A percentile compares a stretch with the other conserved stretches of the same genome.
These are phyloP conservation scores for Debaryomyces psychrophilus DNA, from an alignment of 1,139 yeast species.

Conservation along the genomic window DNA sequence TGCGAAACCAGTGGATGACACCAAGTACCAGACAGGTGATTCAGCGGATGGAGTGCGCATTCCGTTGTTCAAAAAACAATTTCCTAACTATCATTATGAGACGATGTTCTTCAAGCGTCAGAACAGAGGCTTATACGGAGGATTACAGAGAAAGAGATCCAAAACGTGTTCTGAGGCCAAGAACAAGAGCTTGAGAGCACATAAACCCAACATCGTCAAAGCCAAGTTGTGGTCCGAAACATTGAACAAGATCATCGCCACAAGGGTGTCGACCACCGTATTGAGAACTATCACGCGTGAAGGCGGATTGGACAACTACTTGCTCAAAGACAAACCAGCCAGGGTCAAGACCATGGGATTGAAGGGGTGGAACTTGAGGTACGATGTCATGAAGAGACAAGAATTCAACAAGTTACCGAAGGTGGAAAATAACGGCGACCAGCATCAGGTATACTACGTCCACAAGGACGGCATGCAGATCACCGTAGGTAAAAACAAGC, in stretches of 20 bases:
- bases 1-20: slow-evolving; percentile 40
- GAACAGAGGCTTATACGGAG: slow-evolving; percentile 88
- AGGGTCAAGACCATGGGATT: slow-evolving; percentile 91
- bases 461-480: slow-evolving; percentile 53
- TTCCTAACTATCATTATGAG: slow-evolving; percentile 84
- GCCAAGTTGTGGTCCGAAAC: slow-evolving; percentile 85
- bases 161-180: slow-evolving; percentile 75
- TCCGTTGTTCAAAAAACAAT: slow-evolving; percentile 50
- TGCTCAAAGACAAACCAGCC: slow-evolving; percentile 84
- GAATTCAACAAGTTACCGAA: slow-evolving; percentile 29
- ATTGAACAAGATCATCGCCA: slow-evolving; percentile 54
- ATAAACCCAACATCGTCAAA: slow-evolving; percentile 79
- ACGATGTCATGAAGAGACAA: slow-evolving; percentile 56
- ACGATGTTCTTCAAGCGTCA: slow-evolving; percentile 78
- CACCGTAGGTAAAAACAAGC: slow-evolving; percentile 63
- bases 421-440: slow-evolving; percentile 36
- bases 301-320: slow-evolving; percentile 90
- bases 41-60: slow-evolving; percentile 37
- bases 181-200: slow-evolving; percentile 74
- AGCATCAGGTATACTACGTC: slow-evolving; percentile 50
- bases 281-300: slow-evolving; percentile 85
- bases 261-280: slow-evolving; percentile 79
- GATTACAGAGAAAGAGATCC: slow-evolving; percentile 77
- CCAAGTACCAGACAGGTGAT: slow-evolving; percentile 43
- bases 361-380: slow-evolving; percentile 87